A percentile compares a stretch with the other conserved stretches of the same genome.
Conservation (phyloP, 306 rosid genomes). For the Prunus armeniaca region DNA sequence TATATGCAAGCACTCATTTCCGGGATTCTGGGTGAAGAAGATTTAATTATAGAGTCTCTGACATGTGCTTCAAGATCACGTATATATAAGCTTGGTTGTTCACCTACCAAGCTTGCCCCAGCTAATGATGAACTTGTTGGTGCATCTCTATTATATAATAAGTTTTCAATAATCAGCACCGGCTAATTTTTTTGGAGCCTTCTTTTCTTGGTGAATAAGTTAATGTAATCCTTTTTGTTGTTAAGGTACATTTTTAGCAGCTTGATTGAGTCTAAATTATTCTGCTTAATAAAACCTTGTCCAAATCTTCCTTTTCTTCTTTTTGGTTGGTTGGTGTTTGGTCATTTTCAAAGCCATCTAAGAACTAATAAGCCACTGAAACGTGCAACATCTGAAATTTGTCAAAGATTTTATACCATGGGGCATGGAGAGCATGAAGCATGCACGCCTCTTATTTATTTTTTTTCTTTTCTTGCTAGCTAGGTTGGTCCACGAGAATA, state of each 20-base stretch:
- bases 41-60: not conserved
- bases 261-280: too few species aligned
- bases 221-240: not conserved
- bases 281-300: not conserved
- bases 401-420: too few species aligned
- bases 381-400: too few species aligned
- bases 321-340: not conserved
- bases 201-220: not conserved
- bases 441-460: too few species aligned
- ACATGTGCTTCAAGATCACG: not conserved
- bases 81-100: not conserved
- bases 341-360: not conserved
- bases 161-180: not conserved
- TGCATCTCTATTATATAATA: not conserved
- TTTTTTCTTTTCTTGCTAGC: too few species aligned
- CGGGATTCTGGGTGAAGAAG: not conserved
- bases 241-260: not conserved
- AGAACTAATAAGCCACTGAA: not conserved
- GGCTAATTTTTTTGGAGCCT: not conserved
- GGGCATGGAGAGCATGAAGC: too few species aligned
- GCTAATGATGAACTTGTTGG: not conserved
- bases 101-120: not conserved
- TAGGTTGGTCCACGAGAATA: too few species aligned
- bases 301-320: not conserved
- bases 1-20: not conserved